Base-by-base conservation (phyloP, 495 filamentous ascomycete species). In the Hypoxylon fuscum region DNA sequence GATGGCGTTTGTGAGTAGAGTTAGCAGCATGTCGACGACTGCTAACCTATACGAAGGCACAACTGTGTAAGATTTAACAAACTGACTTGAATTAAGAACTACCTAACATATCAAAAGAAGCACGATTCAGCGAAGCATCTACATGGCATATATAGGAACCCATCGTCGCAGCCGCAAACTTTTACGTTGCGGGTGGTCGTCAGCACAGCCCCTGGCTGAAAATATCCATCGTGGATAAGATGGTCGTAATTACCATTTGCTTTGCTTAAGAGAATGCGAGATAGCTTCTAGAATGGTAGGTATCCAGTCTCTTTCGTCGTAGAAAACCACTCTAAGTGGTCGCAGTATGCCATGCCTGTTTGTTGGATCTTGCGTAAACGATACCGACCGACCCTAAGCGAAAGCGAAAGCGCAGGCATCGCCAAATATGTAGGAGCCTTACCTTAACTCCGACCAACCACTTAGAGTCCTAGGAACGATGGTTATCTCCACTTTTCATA, bases 91-190 rank as follows among this genome's bases (percentile, higher is more conserved):
- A 27, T 51, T 47, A 7, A 32, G 15, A 46, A 46, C 7, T 20
- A 31, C 51, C 41, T 60, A 60, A 15, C 15, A 46, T 31, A 40
- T 31, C 41, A 37, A 38, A 27, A 27, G 22, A 34, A 31, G 43
- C 1, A 41, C n/a, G 43, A 5, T 17, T 12, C 10, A 55, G n/a
- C n/a, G 27, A 62, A 55, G 58, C 17, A 20, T 35, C 42, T 22
- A 14, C 14, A 27, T n/a, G 50, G 9, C 18, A 54, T 62, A 62
- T 62, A 59, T 59, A 51, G n/a, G n/a, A n/a, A n/a, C 32, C 4
- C 23, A 27, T 27, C 25, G 8, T 8, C 25, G 25, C 25, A 3
- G 25, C 8, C 25, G 3, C 25, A 27, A 27, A 27, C 25, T 27
- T 27, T 8, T 27, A 15, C 12, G 5, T 15, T 38, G 35, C 2